Percentiles rank a stretch among this genome's conserved stretches.
Evolutionary conservation across 306 rosid genomes (phyloP).

Genomic region (Castanea mollissima): DNA sequence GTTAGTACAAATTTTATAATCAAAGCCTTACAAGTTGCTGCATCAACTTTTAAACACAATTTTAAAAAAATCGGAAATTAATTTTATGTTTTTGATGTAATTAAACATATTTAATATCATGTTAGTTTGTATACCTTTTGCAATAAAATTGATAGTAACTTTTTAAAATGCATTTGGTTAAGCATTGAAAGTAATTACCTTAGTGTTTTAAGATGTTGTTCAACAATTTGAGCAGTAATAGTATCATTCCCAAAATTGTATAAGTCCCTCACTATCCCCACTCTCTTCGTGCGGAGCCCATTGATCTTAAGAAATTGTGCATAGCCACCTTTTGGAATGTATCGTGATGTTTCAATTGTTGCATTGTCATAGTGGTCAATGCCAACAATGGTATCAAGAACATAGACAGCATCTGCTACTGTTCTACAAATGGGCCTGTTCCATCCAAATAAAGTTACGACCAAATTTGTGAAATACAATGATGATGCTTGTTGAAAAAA

Average conservation of each 20-base stretch:
- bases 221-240: constrained; percentile 20
- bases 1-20: too few relatives aligned
- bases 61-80: too few relatives aligned
- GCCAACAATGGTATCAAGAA: constrained; percentile 61
- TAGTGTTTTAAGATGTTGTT: constrained; percentile 36
- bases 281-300: constrained; percentile 59
- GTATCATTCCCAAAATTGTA: constrained; percentile 20
- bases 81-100: too few relatives aligned
- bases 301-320: constrained; percentile 44
- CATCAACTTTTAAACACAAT: too few relatives aligned
- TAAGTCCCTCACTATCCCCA: constrained; percentile 42
- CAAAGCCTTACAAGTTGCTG: too few relatives aligned
- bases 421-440: constrained; percentile 63
- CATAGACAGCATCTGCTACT: constrained; percentile 58
- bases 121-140: too few relatives aligned
- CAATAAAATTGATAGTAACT: too few relatives aligned
- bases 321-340: constrained; percentile 59
- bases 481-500: too few relatives aligned
- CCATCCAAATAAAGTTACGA: constrained; percentile 6
- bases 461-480: too few relatives aligned
- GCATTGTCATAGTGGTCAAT: constrained; percentile 36
- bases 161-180: not conserved
- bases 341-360: constrained; percentile 42
- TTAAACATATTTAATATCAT: too few relatives aligned
- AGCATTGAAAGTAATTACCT: constrained; percentile 40